Evolutionary conservation across 305 asterid species (phyloP).

Genomic region (Solanum chacoense): DNA sequence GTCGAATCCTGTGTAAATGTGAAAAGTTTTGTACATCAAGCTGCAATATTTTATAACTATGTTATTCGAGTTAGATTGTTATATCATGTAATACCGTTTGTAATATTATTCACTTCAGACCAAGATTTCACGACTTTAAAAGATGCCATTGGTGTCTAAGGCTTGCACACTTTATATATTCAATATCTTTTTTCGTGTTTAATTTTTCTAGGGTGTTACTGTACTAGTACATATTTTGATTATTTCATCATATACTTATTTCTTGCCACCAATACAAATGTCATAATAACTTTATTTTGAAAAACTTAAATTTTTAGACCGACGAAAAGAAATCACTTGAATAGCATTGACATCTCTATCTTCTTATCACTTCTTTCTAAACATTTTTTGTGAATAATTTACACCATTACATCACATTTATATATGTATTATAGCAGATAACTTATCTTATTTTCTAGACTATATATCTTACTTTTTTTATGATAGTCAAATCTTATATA

Average conservation of each 20-base stretch:
- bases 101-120: background rate
- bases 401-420: background rate
- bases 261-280: background rate
- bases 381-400: background rate
- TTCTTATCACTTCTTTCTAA: background rate
- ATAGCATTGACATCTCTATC: background rate
- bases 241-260: background rate
- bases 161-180: background rate
- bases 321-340: background rate
- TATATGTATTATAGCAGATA: background rate
- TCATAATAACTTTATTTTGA: background rate
- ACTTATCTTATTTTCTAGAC: background rate
- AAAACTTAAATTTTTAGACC: accelerated
- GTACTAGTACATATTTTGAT: background rate
- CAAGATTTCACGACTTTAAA: background rate
- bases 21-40: background rate
- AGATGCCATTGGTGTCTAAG: background rate
- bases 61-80: background rate
- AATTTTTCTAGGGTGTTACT: background rate
- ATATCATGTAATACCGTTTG: background rate
- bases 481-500: background rate
- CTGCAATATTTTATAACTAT: background rate
- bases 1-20: background rate
- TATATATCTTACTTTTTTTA: background rate
- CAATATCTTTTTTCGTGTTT: background rate